phyloP scores from a whole-genome alignment of 169 alveolate genomes.

The Miamiensis avidus region DNA sequence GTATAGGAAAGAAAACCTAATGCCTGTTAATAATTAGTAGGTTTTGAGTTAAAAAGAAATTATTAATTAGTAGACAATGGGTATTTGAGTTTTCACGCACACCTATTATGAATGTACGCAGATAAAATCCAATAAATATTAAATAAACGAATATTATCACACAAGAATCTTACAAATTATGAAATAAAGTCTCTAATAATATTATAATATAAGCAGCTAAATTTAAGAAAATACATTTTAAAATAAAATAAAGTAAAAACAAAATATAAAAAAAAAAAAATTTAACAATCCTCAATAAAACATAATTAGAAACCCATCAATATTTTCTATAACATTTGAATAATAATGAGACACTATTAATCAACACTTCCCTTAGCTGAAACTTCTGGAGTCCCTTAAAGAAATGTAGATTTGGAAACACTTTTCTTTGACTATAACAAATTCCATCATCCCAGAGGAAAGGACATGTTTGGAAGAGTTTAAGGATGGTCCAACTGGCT shows the following conservation, averaged over 20 bases:
- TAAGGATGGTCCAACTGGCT: constrained; percentile 8
- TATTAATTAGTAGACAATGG: too few species aligned
- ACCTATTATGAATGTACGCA: too few species aligned
- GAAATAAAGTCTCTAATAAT: neutral
- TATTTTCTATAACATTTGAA: neutral
- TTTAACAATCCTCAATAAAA: neutral
- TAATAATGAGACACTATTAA: neutral
- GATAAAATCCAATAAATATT: too few species aligned
- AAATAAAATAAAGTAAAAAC: neutral
- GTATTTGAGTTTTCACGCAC: too few species aligned
- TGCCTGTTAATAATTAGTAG: too few species aligned
- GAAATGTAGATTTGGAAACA: constrained; percentile 16
- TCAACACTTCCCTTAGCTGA: neutral
- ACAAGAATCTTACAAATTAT: too few species aligned
- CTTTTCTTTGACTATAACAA: constrained; percentile 11
- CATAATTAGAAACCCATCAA: neutral
- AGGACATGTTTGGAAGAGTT: constrained; percentile 16
- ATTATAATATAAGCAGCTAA: neutral
- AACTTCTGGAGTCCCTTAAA: constrained; percentile 14
- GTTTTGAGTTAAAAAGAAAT: too few species aligned
- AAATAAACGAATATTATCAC: too few species aligned
- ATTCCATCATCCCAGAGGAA: constrained; percentile 29
- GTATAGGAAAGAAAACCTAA: too few species aligned
- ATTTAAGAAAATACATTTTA: neutral
- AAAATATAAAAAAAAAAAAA: too few species aligned